phyloP scores from a whole-genome alignment of 164 flowering plant genomes.

The Buxus sempervirens region DNA sequence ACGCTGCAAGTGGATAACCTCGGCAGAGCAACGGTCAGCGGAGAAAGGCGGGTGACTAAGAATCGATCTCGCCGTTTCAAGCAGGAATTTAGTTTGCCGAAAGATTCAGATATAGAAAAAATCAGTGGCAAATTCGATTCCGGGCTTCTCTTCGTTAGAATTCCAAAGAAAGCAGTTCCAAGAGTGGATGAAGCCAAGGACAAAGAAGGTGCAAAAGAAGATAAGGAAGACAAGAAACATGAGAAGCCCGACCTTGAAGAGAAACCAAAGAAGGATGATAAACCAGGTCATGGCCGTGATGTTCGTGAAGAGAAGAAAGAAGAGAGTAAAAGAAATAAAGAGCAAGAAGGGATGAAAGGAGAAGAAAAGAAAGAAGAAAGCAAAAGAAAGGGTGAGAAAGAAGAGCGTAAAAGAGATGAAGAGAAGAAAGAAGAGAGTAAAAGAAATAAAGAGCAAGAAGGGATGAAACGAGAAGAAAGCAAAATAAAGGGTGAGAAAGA shows the following conservation, averaged over 20 bases:
- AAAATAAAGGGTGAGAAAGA: conserved; percentile 1
- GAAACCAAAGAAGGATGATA: conserved; percentile 1
- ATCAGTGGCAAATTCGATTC: conserved; percentile 39
- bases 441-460: conserved; percentile 3
- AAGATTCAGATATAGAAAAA: conserved; percentile 28
- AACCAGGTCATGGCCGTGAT: not conserved
- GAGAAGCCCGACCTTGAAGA: conserved; percentile 2
- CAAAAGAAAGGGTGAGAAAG: too few relatives aligned
- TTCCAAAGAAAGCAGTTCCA: conserved; percentile 37
- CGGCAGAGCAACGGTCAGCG: conserved; percentile 22
- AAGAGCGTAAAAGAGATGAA: too few relatives aligned
- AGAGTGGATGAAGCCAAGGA: conserved; percentile 5
- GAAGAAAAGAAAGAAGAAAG: too few relatives aligned
- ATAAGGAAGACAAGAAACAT: conserved; percentile 10
- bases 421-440: not conserved
- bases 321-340: not conserved
- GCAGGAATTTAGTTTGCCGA: conserved; percentile 30
- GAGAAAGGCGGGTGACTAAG: conserved; percentile 20
- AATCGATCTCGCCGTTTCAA: conserved; percentile 22
- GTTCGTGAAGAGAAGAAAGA: not conserved
- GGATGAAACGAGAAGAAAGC: not conserved
- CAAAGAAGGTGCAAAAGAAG: not conserved
- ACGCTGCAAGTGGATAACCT: conserved; percentile 25
- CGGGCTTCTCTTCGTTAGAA: conserved; percentile 36
- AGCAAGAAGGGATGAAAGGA: conserved; percentile 11